Base-by-base conservation (phyloP, 2,329 filamentous ascomycete species). In the Aspergillus fumigatiaffinis region DNA sequence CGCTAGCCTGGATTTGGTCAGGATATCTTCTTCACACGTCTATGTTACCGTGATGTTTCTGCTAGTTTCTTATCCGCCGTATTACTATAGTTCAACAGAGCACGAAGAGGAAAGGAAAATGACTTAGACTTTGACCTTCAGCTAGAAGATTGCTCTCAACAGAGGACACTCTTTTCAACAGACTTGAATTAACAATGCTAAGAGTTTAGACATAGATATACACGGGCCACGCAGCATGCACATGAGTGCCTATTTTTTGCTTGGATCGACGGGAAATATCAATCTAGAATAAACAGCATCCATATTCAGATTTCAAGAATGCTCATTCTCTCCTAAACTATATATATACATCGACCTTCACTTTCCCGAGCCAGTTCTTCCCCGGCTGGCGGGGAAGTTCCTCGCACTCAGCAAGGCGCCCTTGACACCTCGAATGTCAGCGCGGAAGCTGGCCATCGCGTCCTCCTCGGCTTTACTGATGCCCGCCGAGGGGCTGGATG, bases 381-480 rank as follows among this genome's bases (percentile, higher is more conserved):
- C 68, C 8, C 70, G 67, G 54, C 71, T 68, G 12, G 72, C 59
- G 38, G 80, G 83, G 61, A 88, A 88, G 60, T 86, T 84, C 60
- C 83, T 82, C 8, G 84, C 82, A 67, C 83, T 86, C 60, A 88
- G 68, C 55, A 88, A 74, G 2, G 85, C 83, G 12, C 85, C 85
- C 70, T 88, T 88, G 21, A 87, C 81, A 35, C 82, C 79, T 55
- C 84, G 73, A 53, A 88, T 87, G 63, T 87, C 84, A 46, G 78
- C 77, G 69, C 82, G 84, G 61, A 87, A 73, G 38, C 77, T 76
- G 14, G 83, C 77, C 55, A 86, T 80, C n/a, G 82, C 82, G 64
- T 86, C 84, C 26, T 82, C 79, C 63, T 82, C 79, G 23, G 71
- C 75, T 62, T 75, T 76, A 28, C 70, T 72, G n/a, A 70, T 63